Evolutionary conservation across 352 stramenopile genomes (phyloP), one percentile per base, ranked within the genome.

Genomic region (Aphanomyces cochlioides): DNA sequence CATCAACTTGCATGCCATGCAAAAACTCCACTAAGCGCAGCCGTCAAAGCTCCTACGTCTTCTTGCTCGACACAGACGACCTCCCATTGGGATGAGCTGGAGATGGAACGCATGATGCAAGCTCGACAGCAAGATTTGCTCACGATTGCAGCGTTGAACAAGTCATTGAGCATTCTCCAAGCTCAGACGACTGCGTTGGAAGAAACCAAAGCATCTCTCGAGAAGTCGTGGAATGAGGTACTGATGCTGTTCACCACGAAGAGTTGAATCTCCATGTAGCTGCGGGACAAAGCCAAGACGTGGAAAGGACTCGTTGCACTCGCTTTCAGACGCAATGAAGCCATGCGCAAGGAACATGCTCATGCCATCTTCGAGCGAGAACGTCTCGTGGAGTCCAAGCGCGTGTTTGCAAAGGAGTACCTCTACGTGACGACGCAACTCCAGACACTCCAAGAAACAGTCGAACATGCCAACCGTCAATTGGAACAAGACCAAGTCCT

Each of bases 71-170:
- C 50, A 58, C 8, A 8, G n/a, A 21, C 50, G 28, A 28, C 28
- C 28, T 28, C 2, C 28, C 28, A 28, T 28, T 28, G 28, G 28
- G 28, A 28, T 28, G 28, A 28, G 28, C 28, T 28, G 28, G 28
- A 28, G 28, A 28, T 28, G 28, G 28, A 28, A 2, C 28, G 28
- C 28, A 37, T 37, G 8, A 1, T 1, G 15, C 17, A 45, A 45
- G 54, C 54, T 7, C 54, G 28, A n/a, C 54, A 61, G 54, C 54
- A 61, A 17, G 54, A 61, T 40, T n/a, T 61, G 15, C n/a, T 61
- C 28, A 61, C 54, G 5, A 61, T 61, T 40, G 54, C 54, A 61
- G 37, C 10, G 54, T 34, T 38, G n/a, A 10, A 10, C 50, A 2
- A 19, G 7, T 58, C 50, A 1, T 38, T 10, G 50, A 12, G n/a